phyloP scores from a whole-genome alignment of 768 basidiomycete genomes.

The Pleurotus giganteus region DNA sequence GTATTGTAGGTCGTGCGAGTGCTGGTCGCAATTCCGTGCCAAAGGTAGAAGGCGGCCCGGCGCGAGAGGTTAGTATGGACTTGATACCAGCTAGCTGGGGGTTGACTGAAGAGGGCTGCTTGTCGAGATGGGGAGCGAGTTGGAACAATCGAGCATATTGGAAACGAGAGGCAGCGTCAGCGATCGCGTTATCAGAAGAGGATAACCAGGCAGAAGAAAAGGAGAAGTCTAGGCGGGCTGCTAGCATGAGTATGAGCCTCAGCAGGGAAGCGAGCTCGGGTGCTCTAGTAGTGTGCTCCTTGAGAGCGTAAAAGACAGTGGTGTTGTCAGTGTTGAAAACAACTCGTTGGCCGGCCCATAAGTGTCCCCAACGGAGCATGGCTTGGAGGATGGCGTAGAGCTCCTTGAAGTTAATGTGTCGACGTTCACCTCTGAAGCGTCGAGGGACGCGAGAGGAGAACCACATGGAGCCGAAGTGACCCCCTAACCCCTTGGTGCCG shows the following conservation, averaged over 20 bases:
- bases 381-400: conserved; percentile 28
- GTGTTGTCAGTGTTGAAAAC: conserved; percentile 28
- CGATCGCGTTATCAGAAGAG: conserved; percentile 17
- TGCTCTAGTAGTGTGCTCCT: conserved; percentile 17
- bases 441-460: conserved; percentile 23
- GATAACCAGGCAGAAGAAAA: conserved; percentile 23
- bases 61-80: not conserved
- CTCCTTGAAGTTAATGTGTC: conserved; percentile 34
- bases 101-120: conserved; percentile 13
- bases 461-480: conserved; percentile 20
- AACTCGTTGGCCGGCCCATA: conserved; percentile 22
- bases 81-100: conserved; percentile 21
- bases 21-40: conserved; percentile 11
- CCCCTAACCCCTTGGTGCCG: conserved; percentile 27
- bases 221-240: conserved; percentile 19
- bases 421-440: conserved; percentile 16
- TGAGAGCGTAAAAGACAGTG: too few relatives aligned
- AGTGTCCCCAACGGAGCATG: conserved; percentile 25
- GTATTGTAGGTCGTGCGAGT: conserved; percentile 9
- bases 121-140: conserved; percentile 21
- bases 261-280: conserved; percentile 14
- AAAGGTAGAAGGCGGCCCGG: conserved; percentile 3
- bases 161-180: conserved; percentile 28
- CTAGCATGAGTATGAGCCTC: conserved; percentile 15
- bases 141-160: conserved; percentile 23